Percentiles rank a stretch among this genome's conserved stretches.
These are phyloP conservation scores for Rhinocladiella mackenziei DNA, from an alignment of 2,329 filamentous ascomycete genomes.

Conservation along the genomic window DNA sequence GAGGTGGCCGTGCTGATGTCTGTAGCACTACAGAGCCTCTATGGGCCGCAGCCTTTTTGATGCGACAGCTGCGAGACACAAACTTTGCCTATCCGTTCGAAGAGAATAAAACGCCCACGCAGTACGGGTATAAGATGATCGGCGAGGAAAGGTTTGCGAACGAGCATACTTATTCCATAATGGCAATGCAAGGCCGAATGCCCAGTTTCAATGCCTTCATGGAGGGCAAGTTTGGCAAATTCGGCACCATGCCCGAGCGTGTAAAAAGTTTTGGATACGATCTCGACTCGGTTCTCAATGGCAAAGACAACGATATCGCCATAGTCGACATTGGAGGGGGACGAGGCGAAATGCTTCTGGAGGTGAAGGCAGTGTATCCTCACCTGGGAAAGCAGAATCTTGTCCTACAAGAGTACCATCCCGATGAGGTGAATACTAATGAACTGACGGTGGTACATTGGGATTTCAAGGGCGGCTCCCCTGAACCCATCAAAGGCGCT, in stretches of 20 bases:
- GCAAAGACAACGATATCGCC: slow-evolving; percentile 20
- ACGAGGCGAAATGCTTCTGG: slow-evolving; percentile 37
- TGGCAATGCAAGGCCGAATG: slow-evolving; percentile 37
- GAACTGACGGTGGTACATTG: slow-evolving; percentile 35
- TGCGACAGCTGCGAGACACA: slow-evolving; percentile 35
- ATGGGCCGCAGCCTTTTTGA: slow-evolving; percentile 36
- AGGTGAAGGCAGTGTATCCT: slow-evolving; percentile 36
- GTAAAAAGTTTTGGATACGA: slow-evolving; percentile 35
- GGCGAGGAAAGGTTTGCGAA: slow-evolving; percentile 32
- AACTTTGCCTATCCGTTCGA: slow-evolving; percentile 38
- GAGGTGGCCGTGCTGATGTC: neutral
- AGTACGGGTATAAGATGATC: slow-evolving; percentile 36
- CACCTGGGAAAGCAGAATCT: slow-evolving; percentile 31
- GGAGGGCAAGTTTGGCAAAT: slow-evolving; percentile 38
- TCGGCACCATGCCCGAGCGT: slow-evolving; percentile 35
- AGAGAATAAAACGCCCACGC: slow-evolving; percentile 35
- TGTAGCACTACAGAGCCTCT: slow-evolving; percentile 37
- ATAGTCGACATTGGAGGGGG: slow-evolving; percentile 41
- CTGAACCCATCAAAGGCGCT: slow-evolving; percentile 36
- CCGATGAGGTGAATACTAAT: slow-evolving; percentile 31
- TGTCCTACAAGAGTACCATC: slow-evolving; percentile 38
- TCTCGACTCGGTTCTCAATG: slow-evolving; percentile 29
- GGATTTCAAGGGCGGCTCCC: slow-evolving; percentile 36
- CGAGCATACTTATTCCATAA: slow-evolving; percentile 38
- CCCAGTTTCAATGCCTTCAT: slow-evolving; percentile 41